Evolutionary conservation across 2,329 filamentous ascomycete species (phyloP), one percentile per base, ranked within the genome.

Genomic region (Ophiosphaerella narmari): DNA sequence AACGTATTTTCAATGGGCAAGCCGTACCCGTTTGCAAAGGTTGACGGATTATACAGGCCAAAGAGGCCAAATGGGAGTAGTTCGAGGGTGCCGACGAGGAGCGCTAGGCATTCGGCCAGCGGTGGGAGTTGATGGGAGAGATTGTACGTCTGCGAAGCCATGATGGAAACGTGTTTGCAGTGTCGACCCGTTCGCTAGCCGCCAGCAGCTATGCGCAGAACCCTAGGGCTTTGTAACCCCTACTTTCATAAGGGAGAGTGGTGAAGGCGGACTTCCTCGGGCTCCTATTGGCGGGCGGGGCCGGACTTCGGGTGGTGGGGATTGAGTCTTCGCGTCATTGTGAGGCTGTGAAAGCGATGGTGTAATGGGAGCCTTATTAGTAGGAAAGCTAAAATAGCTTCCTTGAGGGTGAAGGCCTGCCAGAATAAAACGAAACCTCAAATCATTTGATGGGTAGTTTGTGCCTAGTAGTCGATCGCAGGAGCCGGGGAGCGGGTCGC

Each of bases 91-190:
- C 55, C 62, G 29, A 65, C 58, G 31, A 65, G 41, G 12, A 65
- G 53, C 8, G 62, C 62, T 6, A 65, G 52, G 35, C 62, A 65
- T 57, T 65, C 58, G 23, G 60, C 62, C 32, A 60, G 62, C 3
- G 62, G 58, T 26, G 58, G 62, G 13, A 63, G 57, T 12, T 47
- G 50, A 7, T 59, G 46, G 31, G 62, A 60, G 33, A 65, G 52
- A 38, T 47, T 62, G 46, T 54, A 55, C 14, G 37, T 50, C 47
- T 51, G 52, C 8, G 46, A 48, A 2, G 59, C 35, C 60, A 65
- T 63, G 32, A 38, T 50, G n/a, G 48, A 43, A 32, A 26, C n/a
- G 13, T n/a, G 11, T 9, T 32, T 16, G 16, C 13, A 14, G 4
- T 26, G 26, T 29, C 24, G 18, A 41, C 32, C 18, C 18, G n/a